phyloP scores from a whole-genome alignment of 306 rosid species.

The Pterocarpus santalinus region DNA sequence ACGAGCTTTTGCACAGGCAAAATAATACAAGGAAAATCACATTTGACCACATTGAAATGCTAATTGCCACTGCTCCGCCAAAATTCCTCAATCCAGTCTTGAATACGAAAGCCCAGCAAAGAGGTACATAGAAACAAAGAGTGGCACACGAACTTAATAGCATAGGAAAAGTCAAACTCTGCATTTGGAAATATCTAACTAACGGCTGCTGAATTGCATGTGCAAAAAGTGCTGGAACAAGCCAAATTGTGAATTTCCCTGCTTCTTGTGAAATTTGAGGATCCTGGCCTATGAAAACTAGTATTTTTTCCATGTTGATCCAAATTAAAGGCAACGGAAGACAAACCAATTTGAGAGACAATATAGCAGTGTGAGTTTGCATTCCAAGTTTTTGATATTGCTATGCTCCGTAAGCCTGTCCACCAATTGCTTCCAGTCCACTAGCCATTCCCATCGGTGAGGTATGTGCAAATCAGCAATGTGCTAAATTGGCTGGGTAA shows the following conservation, averaged over 20 bases:
- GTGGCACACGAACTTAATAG: constrained; percentile 49
- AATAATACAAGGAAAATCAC: constrained; percentile 50
- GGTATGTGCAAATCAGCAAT: too few relatives aligned
- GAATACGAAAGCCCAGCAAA: constrained; percentile 65
- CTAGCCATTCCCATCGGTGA: constrained; percentile 61
- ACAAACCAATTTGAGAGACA: constrained; percentile 57
- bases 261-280: constrained; percentile 64
- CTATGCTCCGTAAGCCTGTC: constrained; percentile 64
- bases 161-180: constrained; percentile 57
- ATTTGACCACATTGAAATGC: constrained; percentile 60
- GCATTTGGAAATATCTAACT: constrained; percentile 59
- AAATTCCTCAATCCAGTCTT: constrained; percentile 51
- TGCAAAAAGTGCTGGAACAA: constrained; percentile 69
- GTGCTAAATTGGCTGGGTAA: too few relatives aligned
- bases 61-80: constrained; percentile 66
- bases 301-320: constrained; percentile 59
- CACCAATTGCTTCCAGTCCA: constrained; percentile 58
- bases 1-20: constrained; percentile 27
- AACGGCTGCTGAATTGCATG: constrained; percentile 59
- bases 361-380: constrained; percentile 58
- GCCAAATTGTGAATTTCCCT: constrained; percentile 58
- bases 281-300: constrained; percentile 67
- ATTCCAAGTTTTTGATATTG: constrained; percentile 53
- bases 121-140: constrained; percentile 55
- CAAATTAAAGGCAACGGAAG: constrained; percentile 55